phyloP scores from a whole-genome alignment of 345 rosid species.

The Brassica incana region DNA sequence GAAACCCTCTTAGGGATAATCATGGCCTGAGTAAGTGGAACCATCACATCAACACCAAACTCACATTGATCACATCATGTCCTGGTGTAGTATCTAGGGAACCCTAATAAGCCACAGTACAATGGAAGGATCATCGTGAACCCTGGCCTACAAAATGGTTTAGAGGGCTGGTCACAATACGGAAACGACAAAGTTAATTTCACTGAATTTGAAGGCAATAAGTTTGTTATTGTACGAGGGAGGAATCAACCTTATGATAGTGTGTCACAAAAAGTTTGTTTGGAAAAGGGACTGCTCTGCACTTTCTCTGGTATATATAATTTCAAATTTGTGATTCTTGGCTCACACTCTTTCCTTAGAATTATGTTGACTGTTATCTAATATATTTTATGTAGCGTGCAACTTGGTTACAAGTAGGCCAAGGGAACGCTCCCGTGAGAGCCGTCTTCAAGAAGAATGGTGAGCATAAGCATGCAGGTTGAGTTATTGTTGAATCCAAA shows the following conservation, averaged over 20 bases:
- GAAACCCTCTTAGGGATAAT: too few species aligned
- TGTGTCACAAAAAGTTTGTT: too few species aligned
- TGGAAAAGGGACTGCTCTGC: too few species aligned
- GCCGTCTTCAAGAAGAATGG: constrained; percentile 47
- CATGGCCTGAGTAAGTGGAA: not conserved
- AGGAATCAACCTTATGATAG: too few species aligned
- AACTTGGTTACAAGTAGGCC: constrained; percentile 74
- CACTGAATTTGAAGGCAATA: too few species aligned
- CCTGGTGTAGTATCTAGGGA: constrained; percentile 51
- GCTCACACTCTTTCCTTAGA: not conserved
- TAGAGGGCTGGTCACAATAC: too few species aligned
- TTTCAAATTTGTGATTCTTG: not conserved
- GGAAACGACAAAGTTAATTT: too few species aligned
- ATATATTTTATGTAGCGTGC: constrained; percentile 2
- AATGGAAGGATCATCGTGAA: constrained; percentile 59
- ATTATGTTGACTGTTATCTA: not conserved
- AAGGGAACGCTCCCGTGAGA: constrained; percentile 30
- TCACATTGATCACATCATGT: not conserved
- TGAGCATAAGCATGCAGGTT: constrained; percentile 50
- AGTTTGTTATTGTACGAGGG: too few species aligned
- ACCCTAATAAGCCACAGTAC: constrained; percentile 63
- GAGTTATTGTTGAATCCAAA: constrained; percentile 9
- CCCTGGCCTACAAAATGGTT: too few species aligned
- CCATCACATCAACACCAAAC: not conserved
- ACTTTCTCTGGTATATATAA: too few species aligned